Evolutionary conservation across 73 alveolate genomes (phyloP).

Genomic region (Vitrella brassicaformis): DNA sequence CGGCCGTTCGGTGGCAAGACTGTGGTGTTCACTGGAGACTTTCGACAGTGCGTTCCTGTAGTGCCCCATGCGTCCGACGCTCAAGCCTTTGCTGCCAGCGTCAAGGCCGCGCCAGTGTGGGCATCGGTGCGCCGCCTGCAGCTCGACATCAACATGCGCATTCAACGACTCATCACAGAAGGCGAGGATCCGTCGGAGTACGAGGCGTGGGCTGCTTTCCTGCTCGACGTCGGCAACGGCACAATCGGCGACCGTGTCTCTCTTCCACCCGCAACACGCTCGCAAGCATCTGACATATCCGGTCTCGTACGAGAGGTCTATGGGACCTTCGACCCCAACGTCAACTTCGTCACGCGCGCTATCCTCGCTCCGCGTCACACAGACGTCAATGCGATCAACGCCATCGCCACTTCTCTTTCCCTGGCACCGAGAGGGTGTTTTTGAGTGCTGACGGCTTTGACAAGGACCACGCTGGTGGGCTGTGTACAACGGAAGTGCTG

Average conservation of each 20-base stretch:
- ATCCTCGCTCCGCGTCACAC: not conserved
- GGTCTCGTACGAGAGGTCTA: not conserved
- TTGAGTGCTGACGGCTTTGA: not conserved
- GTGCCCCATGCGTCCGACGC: slow-evolving; percentile 1
- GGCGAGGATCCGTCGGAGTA: not conserved
- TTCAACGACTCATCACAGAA: not conserved
- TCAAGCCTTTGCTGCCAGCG: not conserved
- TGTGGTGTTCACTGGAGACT: slow-evolving; percentile 6
- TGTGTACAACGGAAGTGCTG: not conserved
- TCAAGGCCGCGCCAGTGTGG: not conserved
- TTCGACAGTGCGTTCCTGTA: slow-evolving; percentile 3
- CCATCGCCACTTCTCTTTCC: not conserved
- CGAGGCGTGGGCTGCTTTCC: not conserved
- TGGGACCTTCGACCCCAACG: not conserved
- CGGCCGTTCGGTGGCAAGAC: slow-evolving; percentile 2
- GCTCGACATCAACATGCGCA: not conserved
- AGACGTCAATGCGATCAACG: not conserved
- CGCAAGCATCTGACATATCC: not conserved
- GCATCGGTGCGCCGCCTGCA: not conserved
- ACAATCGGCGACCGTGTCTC: not conserved
- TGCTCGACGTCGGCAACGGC: slow-evolving; percentile 2
- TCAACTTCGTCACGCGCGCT: not conserved
- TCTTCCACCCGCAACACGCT: not conserved
- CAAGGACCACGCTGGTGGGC: not conserved
- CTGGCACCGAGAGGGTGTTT: not conserved